Conservation (phyloP, 257 asterid species). For the Petrea volubilis region DNA sequence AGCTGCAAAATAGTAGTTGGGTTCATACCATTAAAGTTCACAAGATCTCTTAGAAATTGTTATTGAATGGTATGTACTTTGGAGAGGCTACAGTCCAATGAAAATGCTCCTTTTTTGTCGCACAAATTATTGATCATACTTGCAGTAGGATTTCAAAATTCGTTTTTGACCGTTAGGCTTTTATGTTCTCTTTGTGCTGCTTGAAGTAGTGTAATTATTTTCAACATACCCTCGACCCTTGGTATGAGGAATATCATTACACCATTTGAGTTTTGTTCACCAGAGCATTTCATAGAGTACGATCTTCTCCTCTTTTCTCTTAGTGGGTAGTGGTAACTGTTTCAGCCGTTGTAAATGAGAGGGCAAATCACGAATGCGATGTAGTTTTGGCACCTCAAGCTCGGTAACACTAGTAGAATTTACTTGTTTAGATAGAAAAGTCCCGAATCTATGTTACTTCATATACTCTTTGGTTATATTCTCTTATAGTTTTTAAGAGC, state of each 20-base stretch:
- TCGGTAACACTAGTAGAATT: not conserved
- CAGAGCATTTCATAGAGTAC: not conserved
- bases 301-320: not conserved
- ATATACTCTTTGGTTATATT: not conserved
- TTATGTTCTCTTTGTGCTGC: not conserved
- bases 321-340: no score
- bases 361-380: not conserved
- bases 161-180: not conserved
- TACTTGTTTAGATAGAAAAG: not conserved
- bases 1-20: slow-evolving; percentile 29
- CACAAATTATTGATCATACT: not conserved
- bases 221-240: not conserved
- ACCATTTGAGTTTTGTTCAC: not conserved
- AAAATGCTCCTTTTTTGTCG: not conserved
- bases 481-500: not conserved
- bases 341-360: not conserved
- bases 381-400: not conserved
- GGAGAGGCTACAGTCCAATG: slow-evolving; percentile 15
- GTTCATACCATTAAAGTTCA: not conserved
- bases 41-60: not conserved
- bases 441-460: not conserved
- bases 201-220: not conserved
- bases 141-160: not conserved
- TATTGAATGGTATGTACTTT: not conserved
- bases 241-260: not conserved